phyloP scores from a whole-genome alignment of 495 filamentous ascomycete species.

The Penicillium paradoxum region DNA sequence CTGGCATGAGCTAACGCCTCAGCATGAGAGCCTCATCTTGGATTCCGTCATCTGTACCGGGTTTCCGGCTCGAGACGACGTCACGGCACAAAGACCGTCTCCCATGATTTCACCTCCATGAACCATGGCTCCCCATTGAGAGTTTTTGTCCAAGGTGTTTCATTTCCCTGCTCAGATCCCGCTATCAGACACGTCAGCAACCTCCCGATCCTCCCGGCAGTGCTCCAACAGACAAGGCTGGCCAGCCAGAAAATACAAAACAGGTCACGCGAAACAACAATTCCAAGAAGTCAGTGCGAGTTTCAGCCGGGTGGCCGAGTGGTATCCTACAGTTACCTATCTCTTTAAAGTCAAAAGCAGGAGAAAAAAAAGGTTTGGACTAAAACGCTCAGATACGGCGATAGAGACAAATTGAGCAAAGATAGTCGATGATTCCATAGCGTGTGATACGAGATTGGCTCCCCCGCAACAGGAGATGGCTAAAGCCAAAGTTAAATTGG shows the following conservation, averaged over 20 bases:
- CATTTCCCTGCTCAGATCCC: neutral
- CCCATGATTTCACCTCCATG: constrained; percentile 5
- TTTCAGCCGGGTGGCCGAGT: constrained; percentile 1
- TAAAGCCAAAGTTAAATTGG: neutral
- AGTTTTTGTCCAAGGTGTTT: neutral
- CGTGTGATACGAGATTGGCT: neutral
- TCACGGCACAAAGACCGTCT: neutral
- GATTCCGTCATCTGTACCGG: neutral
- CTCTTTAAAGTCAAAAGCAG: neutral
- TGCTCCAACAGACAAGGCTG: neutral
- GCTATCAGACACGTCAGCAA: constrained; percentile 20
- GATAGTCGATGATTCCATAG: neutral
- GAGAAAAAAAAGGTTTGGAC: neutral
- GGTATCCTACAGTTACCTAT: neutral
- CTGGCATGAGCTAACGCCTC: neutral
- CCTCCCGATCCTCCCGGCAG: neutral
- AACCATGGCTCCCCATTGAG: neutral
- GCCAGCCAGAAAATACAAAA: neutral
- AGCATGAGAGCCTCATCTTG: constrained; percentile 6
- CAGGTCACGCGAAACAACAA: constrained; percentile 1
- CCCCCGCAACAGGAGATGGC: neutral
- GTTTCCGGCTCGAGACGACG: neutral
- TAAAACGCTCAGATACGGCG: neutral
- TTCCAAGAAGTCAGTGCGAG: constrained; percentile 1
- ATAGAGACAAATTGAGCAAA: constrained; percentile 1